A percentile compares a stretch with the other conserved stretches of the same genome.
Evolutionary conservation across 306 rosid species (phyloP).

Genomic region (Luffa acutangula): DNA sequence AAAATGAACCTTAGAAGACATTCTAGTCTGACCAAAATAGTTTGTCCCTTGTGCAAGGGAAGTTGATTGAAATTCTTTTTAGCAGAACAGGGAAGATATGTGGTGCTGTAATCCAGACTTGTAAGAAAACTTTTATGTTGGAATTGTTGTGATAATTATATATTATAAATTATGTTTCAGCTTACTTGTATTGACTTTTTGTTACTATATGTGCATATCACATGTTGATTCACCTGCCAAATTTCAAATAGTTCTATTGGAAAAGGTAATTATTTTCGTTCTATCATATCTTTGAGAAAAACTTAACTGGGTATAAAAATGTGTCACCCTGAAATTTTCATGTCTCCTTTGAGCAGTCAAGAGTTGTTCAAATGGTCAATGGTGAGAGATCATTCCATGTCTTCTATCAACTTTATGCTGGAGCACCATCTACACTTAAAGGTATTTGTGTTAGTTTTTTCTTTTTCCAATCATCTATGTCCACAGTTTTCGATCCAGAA

Average conservation of each 20-base stretch:
- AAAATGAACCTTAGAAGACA: not conserved
- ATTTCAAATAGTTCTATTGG: slow-evolving; percentile 49
- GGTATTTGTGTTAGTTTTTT: slow-evolving; percentile 27
- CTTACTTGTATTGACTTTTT: slow-evolving; percentile 28
- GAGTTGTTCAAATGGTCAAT: slow-evolving; percentile 63
- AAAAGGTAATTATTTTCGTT: slow-evolving; percentile 90
- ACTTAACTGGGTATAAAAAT: no score
- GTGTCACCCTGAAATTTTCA: no score
- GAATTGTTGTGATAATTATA: slow-evolving; percentile 12
- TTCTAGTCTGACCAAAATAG: slow-evolving; percentile 16
- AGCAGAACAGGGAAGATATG: slow-evolving; percentile 56
- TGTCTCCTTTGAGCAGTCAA: no score
- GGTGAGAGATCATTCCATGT: slow-evolving; percentile 80
- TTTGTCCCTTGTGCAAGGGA: slow-evolving; percentile 73
- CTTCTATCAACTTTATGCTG: slow-evolving; percentile 90
- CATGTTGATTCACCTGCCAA: slow-evolving; percentile 16
- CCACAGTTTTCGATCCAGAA: no score
- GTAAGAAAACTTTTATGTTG: slow-evolving; percentile 39
- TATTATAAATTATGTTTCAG: slow-evolving; percentile 11
- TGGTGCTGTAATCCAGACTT: slow-evolving; percentile 71
- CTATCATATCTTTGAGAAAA: no score
- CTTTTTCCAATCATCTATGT: no score
- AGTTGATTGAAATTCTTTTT: slow-evolving; percentile 74
- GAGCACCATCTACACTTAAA: slow-evolving; percentile 59
- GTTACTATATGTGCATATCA: slow-evolving; percentile 22